These are phyloP conservation scores for Sclerotinia trifoliorum DNA, from an alignment of 2,329 filamentous ascomycete genomes.

Conservation along the genomic window DNA sequence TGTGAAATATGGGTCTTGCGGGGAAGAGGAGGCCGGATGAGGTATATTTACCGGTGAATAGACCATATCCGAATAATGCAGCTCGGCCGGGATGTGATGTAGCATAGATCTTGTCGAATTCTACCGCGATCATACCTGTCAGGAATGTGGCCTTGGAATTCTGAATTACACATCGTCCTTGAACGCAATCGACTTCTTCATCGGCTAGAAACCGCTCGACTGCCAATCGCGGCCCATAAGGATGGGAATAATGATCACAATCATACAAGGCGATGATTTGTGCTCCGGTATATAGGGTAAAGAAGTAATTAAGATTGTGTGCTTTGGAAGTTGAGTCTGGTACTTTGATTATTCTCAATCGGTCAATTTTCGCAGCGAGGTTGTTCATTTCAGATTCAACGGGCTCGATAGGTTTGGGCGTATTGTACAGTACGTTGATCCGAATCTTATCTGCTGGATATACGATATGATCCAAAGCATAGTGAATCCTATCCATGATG, in stretches of 20 bases:
- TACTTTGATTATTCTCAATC: conserved; percentile 48
- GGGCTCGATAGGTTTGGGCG: conserved; percentile 47
- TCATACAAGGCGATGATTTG: conserved; percentile 51
- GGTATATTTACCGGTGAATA: conserved; percentile 43
- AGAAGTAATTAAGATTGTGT: conserved; percentile 51
- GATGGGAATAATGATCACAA: conserved; percentile 51
- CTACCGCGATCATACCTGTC: conserved; percentile 49
- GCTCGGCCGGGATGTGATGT: conserved; percentile 50
- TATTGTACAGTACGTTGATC: conserved; percentile 51
- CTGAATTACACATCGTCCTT: conserved; percentile 50
- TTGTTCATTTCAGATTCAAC: conserved; percentile 45
- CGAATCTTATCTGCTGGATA: conserved; percentile 48
- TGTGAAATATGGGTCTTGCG: not conserved
- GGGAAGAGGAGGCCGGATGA: too few species aligned
- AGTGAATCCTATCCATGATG: conserved; percentile 48
- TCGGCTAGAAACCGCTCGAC: conserved; percentile 47
- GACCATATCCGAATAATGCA: conserved; percentile 48
- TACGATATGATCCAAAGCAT: conserved; percentile 47
- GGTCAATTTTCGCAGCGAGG: conserved; percentile 42
- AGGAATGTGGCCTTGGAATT: conserved; percentile 47
- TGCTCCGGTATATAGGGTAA: conserved; percentile 45
- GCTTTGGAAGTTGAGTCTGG: conserved; percentile 50
- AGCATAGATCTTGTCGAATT: conserved; percentile 53
- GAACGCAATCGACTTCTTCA: conserved; percentile 47
- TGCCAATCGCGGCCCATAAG: conserved; percentile 49